Evolutionary conservation across 352 stramenopile genomes (phyloP).

Genomic region (Phytopythium aichiense): DNA sequence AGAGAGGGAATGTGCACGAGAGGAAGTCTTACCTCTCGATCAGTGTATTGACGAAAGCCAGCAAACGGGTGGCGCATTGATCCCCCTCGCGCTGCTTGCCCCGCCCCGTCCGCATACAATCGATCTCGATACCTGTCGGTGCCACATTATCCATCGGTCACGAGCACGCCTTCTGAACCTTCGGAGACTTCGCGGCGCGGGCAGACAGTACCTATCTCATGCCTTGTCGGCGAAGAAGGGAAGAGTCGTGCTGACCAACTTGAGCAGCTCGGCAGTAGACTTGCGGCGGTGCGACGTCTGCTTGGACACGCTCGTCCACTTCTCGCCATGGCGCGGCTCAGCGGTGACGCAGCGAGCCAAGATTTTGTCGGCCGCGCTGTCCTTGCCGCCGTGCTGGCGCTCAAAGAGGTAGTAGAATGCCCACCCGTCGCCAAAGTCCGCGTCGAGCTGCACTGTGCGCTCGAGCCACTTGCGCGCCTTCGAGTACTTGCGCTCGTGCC

Average conservation of each 20-base stretch:
- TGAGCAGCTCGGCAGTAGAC: slow-evolving; percentile 59
- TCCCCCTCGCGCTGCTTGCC: not conserved
- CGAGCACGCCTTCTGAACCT: not conserved
- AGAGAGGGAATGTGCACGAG: not conserved
- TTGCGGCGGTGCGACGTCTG: slow-evolving; percentile 89
- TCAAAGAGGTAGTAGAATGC: slow-evolving; percentile 98
- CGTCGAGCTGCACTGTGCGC: slow-evolving; percentile 93
- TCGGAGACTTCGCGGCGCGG: too few species aligned
- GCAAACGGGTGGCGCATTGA: not conserved
- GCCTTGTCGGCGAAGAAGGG: slow-evolving; percentile 60
- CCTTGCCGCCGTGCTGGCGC: slow-evolving; percentile 78
- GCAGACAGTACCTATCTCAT: not conserved
- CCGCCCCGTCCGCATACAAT: not conserved
- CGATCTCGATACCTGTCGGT: not conserved
- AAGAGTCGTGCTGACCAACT: slow-evolving; percentile 77
- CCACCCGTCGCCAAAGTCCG: slow-evolving; percentile 97
- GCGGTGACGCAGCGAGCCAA: slow-evolving; percentile 82
- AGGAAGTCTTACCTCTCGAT: not conserved
- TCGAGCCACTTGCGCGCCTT: slow-evolving; percentile 98
- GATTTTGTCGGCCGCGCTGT: slow-evolving; percentile 77
- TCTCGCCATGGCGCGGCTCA: slow-evolving; percentile 94
- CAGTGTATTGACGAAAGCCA: not conserved
- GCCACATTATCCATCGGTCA: not conserved
- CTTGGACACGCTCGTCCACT: slow-evolving; percentile 94
- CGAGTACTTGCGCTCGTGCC: slow-evolving; percentile 91